Percentiles rank a stretch among this genome's conserved stretches.
Evolutionary conservation across 1,139 yeast genomes (phyloP).

Genomic region (Nakaseomyces nivariensis): DNA sequence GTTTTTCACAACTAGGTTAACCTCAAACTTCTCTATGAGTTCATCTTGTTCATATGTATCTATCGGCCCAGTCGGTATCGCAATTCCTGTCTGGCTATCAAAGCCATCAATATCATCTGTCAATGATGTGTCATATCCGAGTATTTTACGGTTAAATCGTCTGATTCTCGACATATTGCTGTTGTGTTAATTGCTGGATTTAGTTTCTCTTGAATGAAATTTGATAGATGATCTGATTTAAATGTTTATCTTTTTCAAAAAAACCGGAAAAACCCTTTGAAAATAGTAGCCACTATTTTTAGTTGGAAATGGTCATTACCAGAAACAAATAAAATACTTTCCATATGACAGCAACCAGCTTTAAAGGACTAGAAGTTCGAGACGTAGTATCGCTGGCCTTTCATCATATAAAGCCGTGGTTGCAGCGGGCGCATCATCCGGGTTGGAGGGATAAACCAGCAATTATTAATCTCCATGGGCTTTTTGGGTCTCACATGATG

Average conservation of each 20-base stretch:
- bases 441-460: slow-evolving; percentile 12
- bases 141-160: slow-evolving; percentile 14
- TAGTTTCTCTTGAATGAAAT: no score
- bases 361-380: not conserved
- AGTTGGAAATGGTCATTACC: no score
- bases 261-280: not conserved
- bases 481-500: slow-evolving; percentile 20
- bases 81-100: not conserved
- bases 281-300: not conserved
- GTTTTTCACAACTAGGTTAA: slow-evolving; percentile 15
- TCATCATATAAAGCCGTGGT: slow-evolving; percentile 13
- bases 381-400: slow-evolving; percentile 17
- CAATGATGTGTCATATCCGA: slow-evolving; percentile 5
- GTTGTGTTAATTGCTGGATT: no score
- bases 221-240: no score
- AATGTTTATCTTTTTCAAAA: no score
- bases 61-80: slow-evolving; percentile 12
- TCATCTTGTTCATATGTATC: slow-evolving; percentile 28
- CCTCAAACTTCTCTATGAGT: slow-evolving; percentile 20
- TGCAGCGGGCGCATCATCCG: not conserved
- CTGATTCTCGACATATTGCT: slow-evolving; percentile 22
- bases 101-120: not conserved
- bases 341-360: not conserved
- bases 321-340: no score
- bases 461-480: slow-evolving; percentile 26